Base-by-base conservation (phyloP, 768 basidiomycete genomes). In the Hydnum rufescens region DNA sequence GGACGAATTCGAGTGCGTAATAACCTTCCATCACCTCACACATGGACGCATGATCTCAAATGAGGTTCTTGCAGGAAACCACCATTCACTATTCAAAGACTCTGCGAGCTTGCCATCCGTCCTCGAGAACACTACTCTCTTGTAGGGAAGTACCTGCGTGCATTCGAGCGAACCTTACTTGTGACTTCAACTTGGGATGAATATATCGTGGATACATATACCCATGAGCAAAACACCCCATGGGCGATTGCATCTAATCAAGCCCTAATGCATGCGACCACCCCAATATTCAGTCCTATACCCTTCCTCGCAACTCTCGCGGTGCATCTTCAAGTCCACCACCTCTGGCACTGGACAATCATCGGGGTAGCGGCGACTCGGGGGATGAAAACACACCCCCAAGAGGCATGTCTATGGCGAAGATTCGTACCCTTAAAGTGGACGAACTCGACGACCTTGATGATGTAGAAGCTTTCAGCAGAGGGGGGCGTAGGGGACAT, bases 81-180 rank as follows among this genome's bases (percentile, higher is more conserved):
- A 0, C 88, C 88, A 2, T 93, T 92, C 63, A 90, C 88, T 5
- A 82, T 92, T 52, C 89, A 93, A 64, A 78, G 88, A 42, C 68
- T 90, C 8, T 85, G 83, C 62, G 88, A 92, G 61, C 76, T 93
- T 25, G 77, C 79, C 57, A 58, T 82, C 8, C 64, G 72, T 39
- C 86, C 87, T 3, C 71, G 69, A 57, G 68, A 72, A 44, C 74
- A 86, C 58, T 90, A 92, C 71, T 77, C 70, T 43, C 73, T 75
- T 28, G 67, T 85, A 16, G 84, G 87, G 42, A 93, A 92, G 66
- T 92, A 88, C 62, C 73, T 89, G 34, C 82, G 88, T 2, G 88
- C 88, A 2, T 68, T 92, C 8, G 84, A 88, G 60, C 82, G 80
- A 61, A 70, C 81, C 8, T 68, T 87, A 22, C 78, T 85, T 22